Evolutionary conservation across 2,329 filamentous ascomycete genomes (phyloP).

Genomic region (Mollisiaceae sp.): DNA sequence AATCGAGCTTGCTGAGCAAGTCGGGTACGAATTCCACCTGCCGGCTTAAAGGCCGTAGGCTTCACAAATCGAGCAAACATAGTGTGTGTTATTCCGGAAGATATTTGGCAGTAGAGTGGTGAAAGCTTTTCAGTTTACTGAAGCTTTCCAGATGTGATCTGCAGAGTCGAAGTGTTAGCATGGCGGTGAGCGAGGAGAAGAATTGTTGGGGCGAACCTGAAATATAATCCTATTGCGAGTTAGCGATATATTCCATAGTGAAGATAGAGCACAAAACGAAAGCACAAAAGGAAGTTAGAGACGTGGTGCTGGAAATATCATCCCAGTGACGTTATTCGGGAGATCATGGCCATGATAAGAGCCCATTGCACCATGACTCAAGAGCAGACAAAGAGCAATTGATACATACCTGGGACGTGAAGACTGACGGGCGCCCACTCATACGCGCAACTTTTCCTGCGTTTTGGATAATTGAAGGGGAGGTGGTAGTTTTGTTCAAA

Average conservation of each 20-base stretch:
- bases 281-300: conserved; percentile 11
- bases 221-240: conserved; percentile 70
- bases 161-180: conserved; percentile 29
- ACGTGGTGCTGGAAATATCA: conserved; percentile 12
- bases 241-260: conserved; percentile 45
- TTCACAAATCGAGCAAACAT: conserved; percentile 69
- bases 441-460: conserved; percentile 66
- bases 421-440: conserved; percentile 83
- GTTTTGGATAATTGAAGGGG: conserved; percentile 16
- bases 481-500: conserved; percentile 21
- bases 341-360: conserved; percentile 28
- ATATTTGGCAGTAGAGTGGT: conserved; percentile 27
- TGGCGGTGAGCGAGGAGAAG: conserved; percentile 32
- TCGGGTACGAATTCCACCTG: conserved; percentile 38
- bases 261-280: conserved; percentile 22
- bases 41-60: conserved; percentile 52
- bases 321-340: conserved; percentile 17
- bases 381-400: conserved; percentile 20
- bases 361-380: conserved; percentile 24
- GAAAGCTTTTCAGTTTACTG: conserved; percentile 45
- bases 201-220: conserved; percentile 58
- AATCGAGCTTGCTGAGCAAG: conserved; percentile 50
- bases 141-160: conserved; percentile 52
- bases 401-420: conserved; percentile 78
- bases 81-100: conserved; percentile 42